Percentiles rank a stretch among this genome's conserved stretches.
Conservation (phyloP, 2,329 filamentous ascomycete genomes). For the Aspergillus sp. region DNA sequence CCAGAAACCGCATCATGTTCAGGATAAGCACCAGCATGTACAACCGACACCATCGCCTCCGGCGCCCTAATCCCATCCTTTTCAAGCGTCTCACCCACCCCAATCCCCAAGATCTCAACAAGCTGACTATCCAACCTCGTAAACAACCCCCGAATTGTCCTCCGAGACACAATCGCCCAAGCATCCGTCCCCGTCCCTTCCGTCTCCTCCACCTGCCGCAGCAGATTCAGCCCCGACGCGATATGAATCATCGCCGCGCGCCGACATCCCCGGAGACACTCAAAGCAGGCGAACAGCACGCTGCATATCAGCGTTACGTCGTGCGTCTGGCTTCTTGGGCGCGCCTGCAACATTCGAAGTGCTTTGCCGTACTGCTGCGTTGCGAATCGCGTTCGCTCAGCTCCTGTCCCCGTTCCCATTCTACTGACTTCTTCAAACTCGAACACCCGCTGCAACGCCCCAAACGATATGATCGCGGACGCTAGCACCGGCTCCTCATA, state of each 20-base stretch:
- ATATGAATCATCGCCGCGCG: slow-evolving; percentile 7
- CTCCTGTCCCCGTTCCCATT: too few relatives aligned
- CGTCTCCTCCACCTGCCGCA: not conserved
- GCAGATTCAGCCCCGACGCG: not conserved
- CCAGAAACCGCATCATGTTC: not conserved
- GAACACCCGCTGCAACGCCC: not conserved
- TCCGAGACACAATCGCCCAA: not conserved
- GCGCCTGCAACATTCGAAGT: not conserved
- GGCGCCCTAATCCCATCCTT: not conserved
- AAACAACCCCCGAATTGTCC: not conserved
- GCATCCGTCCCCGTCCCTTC: not conserved
- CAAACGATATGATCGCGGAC: not conserved
- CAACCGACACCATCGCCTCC: not conserved
- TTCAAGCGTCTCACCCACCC: not conserved
- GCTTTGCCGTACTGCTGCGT: not conserved
- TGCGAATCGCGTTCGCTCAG: not conserved
- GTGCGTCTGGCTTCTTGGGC: not conserved
- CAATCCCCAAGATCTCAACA: not conserved
- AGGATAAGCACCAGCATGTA: not conserved
- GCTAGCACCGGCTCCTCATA: not conserved
- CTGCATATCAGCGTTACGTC: not conserved
- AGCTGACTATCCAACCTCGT: not conserved
- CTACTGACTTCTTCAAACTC: not conserved
- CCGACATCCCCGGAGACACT: slow-evolving; percentile 1
- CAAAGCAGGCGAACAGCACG: slow-evolving; percentile 3